Conservation (phyloP, 768 basidiomycete species). For the Goffeauzyma gilvescens region DNA sequence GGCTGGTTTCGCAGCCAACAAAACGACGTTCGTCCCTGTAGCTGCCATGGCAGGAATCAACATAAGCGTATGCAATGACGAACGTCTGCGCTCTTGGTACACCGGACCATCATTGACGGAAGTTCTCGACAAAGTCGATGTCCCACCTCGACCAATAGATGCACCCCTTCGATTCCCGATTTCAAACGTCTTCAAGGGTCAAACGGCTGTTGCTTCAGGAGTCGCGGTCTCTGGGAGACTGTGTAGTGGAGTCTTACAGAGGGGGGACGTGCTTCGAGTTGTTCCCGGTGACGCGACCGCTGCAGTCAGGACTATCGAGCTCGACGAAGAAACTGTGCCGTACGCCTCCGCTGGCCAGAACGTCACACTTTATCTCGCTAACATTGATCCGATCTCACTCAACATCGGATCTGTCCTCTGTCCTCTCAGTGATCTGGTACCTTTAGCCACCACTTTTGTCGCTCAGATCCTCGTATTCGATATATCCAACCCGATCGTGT, state of each 20-base stretch:
- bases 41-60: constrained; percentile 82
- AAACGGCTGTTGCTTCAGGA: constrained; percentile 46
- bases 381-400: constrained; percentile 69
- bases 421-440: constrained; percentile 49
- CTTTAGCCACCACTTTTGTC: constrained; percentile 55
- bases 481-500: constrained; percentile 66
- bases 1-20: constrained; percentile 63
- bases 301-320: constrained; percentile 58
- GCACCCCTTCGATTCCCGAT: constrained; percentile 69
- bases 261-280: constrained; percentile 69
- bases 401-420: constrained; percentile 79
- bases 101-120: constrained; percentile 66
- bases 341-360: constrained; percentile 87
- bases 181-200: constrained; percentile 85
- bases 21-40: constrained; percentile 69
- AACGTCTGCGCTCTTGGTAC: constrained; percentile 55
- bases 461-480: constrained; percentile 90
- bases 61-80: constrained; percentile 41
- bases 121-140: constrained; percentile 58
- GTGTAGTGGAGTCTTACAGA: constrained; percentile 72
- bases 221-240: constrained; percentile 65
- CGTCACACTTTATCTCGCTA: constrained; percentile 61
- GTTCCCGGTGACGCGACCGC: constrained; percentile 83
- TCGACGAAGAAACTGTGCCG: constrained; percentile 53
- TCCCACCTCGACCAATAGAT: constrained; percentile 56